A percentile compares a stretch with the other conserved stretches of the same genome.
phyloP scores from a whole-genome alignment of 108 stramenopile species.

The Cyclostephanos invisitatus region DNA sequence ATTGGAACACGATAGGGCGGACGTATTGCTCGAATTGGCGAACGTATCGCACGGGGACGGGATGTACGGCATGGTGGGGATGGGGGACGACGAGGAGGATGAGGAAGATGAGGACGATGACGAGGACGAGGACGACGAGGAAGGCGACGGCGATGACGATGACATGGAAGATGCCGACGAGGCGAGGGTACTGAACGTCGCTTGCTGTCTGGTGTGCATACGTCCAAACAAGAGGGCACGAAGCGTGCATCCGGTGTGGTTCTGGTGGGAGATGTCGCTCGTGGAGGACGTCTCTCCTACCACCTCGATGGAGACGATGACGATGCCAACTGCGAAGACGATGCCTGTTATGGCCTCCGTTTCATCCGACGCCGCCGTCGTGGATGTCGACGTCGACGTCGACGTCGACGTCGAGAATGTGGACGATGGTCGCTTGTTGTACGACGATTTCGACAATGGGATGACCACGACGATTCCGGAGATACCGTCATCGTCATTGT shows the following conservation, averaged over 20 bases:
- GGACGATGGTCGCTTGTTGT: neutral
- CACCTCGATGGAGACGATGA: neutral
- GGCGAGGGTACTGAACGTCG: constrained; percentile 8
- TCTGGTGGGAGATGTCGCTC: constrained; percentile 48
- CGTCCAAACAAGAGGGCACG: constrained; percentile 15
- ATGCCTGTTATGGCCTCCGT: neutral
- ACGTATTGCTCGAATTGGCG: constrained; percentile 41
- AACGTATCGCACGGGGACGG: neutral
- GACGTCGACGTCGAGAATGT: neutral
- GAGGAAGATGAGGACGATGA: constrained; percentile 1
- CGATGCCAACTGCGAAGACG: neutral
- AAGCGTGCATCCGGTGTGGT: constrained; percentile 38
- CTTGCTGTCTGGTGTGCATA: constrained; percentile 38
- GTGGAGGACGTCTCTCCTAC: neutral
- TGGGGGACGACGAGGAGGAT: too few relatives aligned
- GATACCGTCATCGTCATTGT: neutral
- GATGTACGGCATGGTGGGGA: neutral
- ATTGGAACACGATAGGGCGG: constrained; percentile 37
- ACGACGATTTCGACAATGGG: constrained; percentile 6
- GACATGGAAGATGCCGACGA: constrained; percentile 15
- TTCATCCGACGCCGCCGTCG: neutral
- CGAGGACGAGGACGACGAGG: neutral
- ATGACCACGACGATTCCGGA: neutral
- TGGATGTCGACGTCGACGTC: neutral
- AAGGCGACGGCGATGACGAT: neutral